Base-by-base conservation (phyloP, 306 rosid species). In the Ormosia emarginata region DNA sequence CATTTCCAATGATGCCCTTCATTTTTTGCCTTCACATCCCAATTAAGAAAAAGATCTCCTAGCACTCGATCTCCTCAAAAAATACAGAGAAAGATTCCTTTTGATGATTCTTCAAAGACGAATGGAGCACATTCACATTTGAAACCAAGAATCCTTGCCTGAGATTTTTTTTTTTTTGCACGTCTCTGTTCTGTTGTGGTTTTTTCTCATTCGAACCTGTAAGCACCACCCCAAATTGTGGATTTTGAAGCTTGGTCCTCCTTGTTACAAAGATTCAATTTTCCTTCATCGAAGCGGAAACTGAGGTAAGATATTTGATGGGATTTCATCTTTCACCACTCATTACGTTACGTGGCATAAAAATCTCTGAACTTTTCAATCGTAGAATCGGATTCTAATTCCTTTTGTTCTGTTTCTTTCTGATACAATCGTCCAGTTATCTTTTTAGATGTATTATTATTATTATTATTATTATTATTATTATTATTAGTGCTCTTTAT, bases 261-360 rank as follows among this genome's bases (percentile, higher is more conserved):
- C 56, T 55, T 73, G 36, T 47, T 80, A 17, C 67, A 11, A 52
- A 55, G 79, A 79, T 87, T 74, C 81, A 74, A 57, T 32, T 67
- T 70, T 30, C 55, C 10, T n/a, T 68, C 78, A 18, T 66, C 8
- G 32, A 59, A 32, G 24, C 24, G 7, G 41, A 53, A 47, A 6
- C 29, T 29, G 18, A 62, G 85, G 91, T 91, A 66, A 75, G 78
- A 32, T 30, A 11, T 5, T 56, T 88, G 0, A 43, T 59, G 74
- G 53, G 47, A 30, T 13, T 74, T 40, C 63, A 4, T 64, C 50
- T 29, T 73, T 72, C 39, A 64, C 41, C 8, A 4, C 0, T 50
- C 24, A 1, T 11, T 12, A 30, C 12, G 32, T 68, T 56, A 58
- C 10, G 71, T 55, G 33, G 53, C 55, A 13, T 8, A 24, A 17